Base-by-base conservation (phyloP, 2,329 filamentous ascomycete genomes). In the Drechslerella coelobrocha region DNA sequence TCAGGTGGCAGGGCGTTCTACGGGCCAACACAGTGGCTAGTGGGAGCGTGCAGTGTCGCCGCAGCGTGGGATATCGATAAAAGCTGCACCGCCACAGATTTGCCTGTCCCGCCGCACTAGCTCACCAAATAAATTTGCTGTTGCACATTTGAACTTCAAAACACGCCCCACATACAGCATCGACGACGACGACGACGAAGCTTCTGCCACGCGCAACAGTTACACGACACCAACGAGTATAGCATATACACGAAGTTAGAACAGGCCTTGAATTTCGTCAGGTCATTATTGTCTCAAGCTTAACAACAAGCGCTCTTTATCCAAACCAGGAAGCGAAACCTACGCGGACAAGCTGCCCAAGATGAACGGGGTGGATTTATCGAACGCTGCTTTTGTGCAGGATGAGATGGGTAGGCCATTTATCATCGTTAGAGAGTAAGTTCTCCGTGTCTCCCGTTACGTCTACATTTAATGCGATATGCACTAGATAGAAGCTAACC, bases 361-460 rank as follows among this genome's bases (percentile, higher is more conserved):
- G 48, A 65, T 65, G 68, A 72, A 63, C 34, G 57, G 56, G 50
- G 27, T 72, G 24, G 68, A 72, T 60, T 55, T 72, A 54, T 72
- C 68, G 41, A 76, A 76, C 65, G 86, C 86, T 77, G 84, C 86
- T 80, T 82, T 99, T 80, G 87, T 97, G 84, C 96, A 96, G 84
- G 94, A 99, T 84, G 94, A 99, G 82, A 88, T 94, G 80, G 94
- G 94, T 73, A 87, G 94, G 78, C 94, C 94, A 39, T 99, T 99
- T 81, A 99, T 99, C 79, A 89, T 99, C 74, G 94, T 99, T 76
- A 86, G 94, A 88, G 94, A 99, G 91, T 96, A 85, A 76, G 90
- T 85, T 71, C 41, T 34, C 48, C 57, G 19, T 12, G 10, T 29
- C n/a, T 39, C 17, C 48, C 37, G 23, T 51, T 54, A 24, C 47